Percentiles rank a stretch among this genome's conserved stretches.
phyloP scores from a whole-genome alignment of 2,329 filamentous ascomycete species.

The Aspergillus brunneoviolaceus region DNA sequence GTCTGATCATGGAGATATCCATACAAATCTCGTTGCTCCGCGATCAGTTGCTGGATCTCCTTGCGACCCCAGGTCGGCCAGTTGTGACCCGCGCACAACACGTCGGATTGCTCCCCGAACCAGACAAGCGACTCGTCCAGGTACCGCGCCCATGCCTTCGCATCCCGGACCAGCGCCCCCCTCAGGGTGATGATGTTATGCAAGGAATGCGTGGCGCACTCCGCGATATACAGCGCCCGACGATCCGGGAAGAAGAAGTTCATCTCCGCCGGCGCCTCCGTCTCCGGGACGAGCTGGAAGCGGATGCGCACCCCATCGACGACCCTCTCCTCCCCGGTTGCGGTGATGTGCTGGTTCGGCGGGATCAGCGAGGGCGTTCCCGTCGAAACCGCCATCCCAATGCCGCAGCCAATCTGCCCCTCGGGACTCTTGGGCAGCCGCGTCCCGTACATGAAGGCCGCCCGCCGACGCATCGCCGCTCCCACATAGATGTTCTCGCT shows the following conservation, averaged over 20 bases:
- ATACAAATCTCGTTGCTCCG: slow-evolving; percentile 43
- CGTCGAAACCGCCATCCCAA: slow-evolving; percentile 33
- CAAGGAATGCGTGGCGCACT: slow-evolving; percentile 41
- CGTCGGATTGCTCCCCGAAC: slow-evolving; percentile 33
- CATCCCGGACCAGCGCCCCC: slow-evolving; percentile 44
- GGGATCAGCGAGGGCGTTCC: slow-evolving; percentile 37
- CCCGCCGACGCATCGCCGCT: slow-evolving; percentile 40
- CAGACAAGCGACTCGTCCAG: slow-evolving; percentile 41
- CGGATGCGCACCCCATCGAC: slow-evolving; percentile 41
- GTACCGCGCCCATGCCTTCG: slow-evolving; percentile 42
- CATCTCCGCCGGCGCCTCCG: slow-evolving; percentile 47
- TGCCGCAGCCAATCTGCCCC: slow-evolving; percentile 41
- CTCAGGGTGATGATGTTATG: slow-evolving; percentile 47
- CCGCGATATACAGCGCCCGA: slow-evolving; percentile 40
- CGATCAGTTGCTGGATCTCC: slow-evolving; percentile 26
- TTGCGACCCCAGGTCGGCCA: slow-evolving; percentile 46
- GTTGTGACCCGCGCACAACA: slow-evolving; percentile 42
- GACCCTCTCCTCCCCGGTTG: slow-evolving; percentile 31
- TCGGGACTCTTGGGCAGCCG: slow-evolving; percentile 26
- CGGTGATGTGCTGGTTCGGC: slow-evolving; percentile 34
- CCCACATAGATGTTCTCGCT: slow-evolving; percentile 44
- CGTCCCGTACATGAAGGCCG: slow-evolving; percentile 44
- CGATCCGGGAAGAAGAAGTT: slow-evolving; percentile 44
- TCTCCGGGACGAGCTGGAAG: slow-evolving; percentile 45
- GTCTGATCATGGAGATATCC: slow-evolving; percentile 45